A percentile compares a stretch with the other conserved stretches of the same genome.
Conservation (phyloP, 2,329 filamentous ascomycete species). For the Spiromastix sp. region DNA sequence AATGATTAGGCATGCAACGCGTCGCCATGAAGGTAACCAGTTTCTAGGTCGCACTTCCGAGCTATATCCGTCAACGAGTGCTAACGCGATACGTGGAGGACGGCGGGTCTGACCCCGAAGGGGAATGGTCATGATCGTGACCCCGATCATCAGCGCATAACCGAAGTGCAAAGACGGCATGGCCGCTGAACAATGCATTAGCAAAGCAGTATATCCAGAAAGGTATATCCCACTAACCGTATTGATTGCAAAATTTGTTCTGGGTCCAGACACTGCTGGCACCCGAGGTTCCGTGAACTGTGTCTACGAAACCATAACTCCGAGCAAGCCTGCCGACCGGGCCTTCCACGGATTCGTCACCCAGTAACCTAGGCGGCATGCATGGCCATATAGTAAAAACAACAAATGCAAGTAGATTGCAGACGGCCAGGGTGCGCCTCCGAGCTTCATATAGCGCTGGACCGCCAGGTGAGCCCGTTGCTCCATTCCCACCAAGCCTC, state of each 20-base stretch:
- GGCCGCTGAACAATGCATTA: slow-evolving; percentile 45
- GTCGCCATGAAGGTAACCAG: slow-evolving; percentile 39
- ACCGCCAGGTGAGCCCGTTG: slow-evolving; percentile 35
- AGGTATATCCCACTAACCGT: no score
- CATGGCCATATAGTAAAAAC: slow-evolving; percentile 51
- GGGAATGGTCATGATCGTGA: slow-evolving; percentile 58
- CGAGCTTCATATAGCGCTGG: slow-evolving; percentile 46
- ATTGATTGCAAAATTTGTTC: slow-evolving; percentile 66
- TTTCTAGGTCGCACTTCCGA: slow-evolving; percentile 20
- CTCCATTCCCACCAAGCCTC: not conserved
- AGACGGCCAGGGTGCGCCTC: slow-evolving; percentile 46
- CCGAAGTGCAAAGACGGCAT: slow-evolving; percentile 71
- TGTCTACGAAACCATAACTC: slow-evolving; percentile 50
- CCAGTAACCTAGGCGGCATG: slow-evolving; percentile 50
- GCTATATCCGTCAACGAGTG: slow-evolving; percentile 20
- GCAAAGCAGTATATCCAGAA: no score
- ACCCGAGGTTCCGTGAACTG: slow-evolving; percentile 46
- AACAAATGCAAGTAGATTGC: slow-evolving; percentile 50
- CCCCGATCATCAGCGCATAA: slow-evolving; percentile 61
- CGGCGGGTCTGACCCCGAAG: slow-evolving; percentile 44
- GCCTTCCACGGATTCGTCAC: slow-evolving; percentile 44
- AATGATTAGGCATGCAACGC: slow-evolving; percentile 38
- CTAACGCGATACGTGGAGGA: slow-evolving; percentile 23
- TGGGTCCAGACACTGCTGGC: slow-evolving; percentile 62
- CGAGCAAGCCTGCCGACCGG: slow-evolving; percentile 48